These are phyloP conservation scores for Pogostemon cablin DNA, from an alignment of 257 asterid genomes.

Conservation along the genomic window DNA sequence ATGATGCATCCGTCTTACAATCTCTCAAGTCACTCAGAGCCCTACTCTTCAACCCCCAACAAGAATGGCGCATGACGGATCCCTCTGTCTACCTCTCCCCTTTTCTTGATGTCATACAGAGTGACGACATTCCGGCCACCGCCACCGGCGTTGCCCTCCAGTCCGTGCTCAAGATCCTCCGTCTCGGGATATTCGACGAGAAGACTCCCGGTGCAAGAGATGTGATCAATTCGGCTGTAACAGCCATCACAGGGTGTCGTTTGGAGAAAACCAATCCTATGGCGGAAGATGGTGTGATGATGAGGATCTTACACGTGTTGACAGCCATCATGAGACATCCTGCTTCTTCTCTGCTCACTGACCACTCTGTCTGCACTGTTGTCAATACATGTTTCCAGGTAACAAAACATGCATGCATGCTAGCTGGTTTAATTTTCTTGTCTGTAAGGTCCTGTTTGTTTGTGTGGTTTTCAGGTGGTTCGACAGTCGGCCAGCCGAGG, in stretches of 20 bases:
- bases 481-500: conserved; percentile 77
- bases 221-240: conserved; percentile 53
- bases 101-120: conserved; percentile 79
- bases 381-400: conserved; percentile 93
- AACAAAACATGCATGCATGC: neutral
- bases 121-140: conserved; percentile 76
- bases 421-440: neutral
- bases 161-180: conserved; percentile 72
- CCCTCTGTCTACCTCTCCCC: conserved; percentile 74
- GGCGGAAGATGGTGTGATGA: conserved; percentile 81
- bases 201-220: conserved; percentile 67
- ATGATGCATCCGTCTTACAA: conserved; percentile 57
- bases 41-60: conserved; percentile 74
- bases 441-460: neutral
- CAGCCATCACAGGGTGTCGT: conserved; percentile 68
- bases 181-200: conserved; percentile 66
- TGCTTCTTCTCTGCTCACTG: conserved; percentile 70
- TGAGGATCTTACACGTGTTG: conserved; percentile 71
- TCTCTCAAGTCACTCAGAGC: conserved; percentile 71
- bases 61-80: conserved; percentile 74
- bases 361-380: conserved; percentile 71
- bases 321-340: conserved; percentile 72
- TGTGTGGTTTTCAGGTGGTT: conserved; percentile 61
- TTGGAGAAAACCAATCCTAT: conserved; percentile 70
- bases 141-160: conserved; percentile 84